Base-by-base conservation (phyloP, 1,284 basidiomycete species). In the Earliella scabrosa region DNA sequence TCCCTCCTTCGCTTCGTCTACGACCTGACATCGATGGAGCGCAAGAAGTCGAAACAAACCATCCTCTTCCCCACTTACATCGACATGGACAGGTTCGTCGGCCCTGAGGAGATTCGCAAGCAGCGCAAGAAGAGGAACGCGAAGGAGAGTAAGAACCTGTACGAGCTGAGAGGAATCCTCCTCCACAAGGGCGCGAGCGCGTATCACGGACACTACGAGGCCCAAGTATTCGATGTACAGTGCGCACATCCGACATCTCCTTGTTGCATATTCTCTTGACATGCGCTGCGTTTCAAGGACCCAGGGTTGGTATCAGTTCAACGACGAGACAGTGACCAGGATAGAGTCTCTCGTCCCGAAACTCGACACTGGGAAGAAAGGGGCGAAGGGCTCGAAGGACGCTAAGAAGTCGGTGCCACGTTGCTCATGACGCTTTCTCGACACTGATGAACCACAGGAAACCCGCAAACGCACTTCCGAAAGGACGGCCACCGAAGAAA, bases 131-230 rank as follows among this genome's bases (percentile, higher is more conserved):
- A 59, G 45, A 63, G 64, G 46, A 40, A 45, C 18, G 46, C 55
- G 36, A 51, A 63, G 34, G 54, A 55, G 8, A 55, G 57, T 21
- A 58, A 70, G 7, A 71, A 78, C 65, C 67, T 82, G 20, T 97
- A 97, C 66, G 89, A 94, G 50, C 73, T 97, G 27, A 81, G 87
- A 40, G 95, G 92, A 6, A 85, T 97, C 9, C 74, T 97, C 9
- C 71, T 93, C 51, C 95, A 97, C 73, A 90, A 91, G 66, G 95
- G 95, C 2, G 66, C 82, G 9, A 90, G 93, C 73, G 95, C 95
- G 11, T 91, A 95, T 73, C 91, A 93, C 64, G 95, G 95, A 2
- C 95, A 97, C 69, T 97, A 97, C 66, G 88, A 93, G 64, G 92
- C 92, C 26, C 90, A 96, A 67, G 91, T 95, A 6, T 89, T 86